These are phyloP conservation scores for Scheffersomyces coipomensis DNA, from an alignment of 805 yeast species.

Conservation along the genomic window DNA sequence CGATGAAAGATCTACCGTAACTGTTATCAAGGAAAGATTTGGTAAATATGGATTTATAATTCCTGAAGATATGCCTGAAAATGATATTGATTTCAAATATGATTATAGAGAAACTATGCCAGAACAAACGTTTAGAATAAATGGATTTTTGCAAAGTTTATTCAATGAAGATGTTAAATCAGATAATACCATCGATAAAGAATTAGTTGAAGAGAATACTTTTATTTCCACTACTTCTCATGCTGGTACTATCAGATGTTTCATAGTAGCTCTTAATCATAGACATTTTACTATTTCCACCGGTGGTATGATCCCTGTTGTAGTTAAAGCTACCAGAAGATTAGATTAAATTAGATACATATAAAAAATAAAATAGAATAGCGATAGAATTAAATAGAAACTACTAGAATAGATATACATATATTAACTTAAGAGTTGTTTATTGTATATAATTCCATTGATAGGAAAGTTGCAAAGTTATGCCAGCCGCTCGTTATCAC, in stretches of 20 bases:
- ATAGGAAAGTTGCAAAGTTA: too few species aligned
- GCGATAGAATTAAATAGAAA: too few species aligned
- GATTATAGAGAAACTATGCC: slow-evolving; percentile 43
- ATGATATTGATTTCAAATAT: slow-evolving; percentile 46
- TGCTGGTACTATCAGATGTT: slow-evolving; percentile 49
- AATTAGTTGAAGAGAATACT: slow-evolving; percentile 13
- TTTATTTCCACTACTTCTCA: slow-evolving; percentile 49
- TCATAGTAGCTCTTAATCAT: slow-evolving; percentile 47
- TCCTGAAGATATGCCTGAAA: slow-evolving; percentile 46
- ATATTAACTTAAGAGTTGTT: too few species aligned
- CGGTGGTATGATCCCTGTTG: slow-evolving; percentile 64
- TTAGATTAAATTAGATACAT: slow-evolving; percentile 22
- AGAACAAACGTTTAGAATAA: slow-evolving; percentile 51
- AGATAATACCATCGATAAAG: slow-evolving; percentile 7
- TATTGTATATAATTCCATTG: too few species aligned
- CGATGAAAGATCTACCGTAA: slow-evolving; percentile 50
- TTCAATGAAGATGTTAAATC: slow-evolving; percentile 17
- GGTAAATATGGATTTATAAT: slow-evolving; percentile 33
- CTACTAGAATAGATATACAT: too few species aligned
- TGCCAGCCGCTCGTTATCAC: too few species aligned
- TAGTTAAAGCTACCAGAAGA: slow-evolving; percentile 42
- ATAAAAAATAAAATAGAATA: too few species aligned
- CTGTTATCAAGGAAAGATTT: slow-evolving; percentile 37
- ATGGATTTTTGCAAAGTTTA: slow-evolving; percentile 38
- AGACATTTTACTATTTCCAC: slow-evolving; percentile 59